Conservation (phyloP, 164 flowering plant genomes). For the Sextonia rubra region DNA sequence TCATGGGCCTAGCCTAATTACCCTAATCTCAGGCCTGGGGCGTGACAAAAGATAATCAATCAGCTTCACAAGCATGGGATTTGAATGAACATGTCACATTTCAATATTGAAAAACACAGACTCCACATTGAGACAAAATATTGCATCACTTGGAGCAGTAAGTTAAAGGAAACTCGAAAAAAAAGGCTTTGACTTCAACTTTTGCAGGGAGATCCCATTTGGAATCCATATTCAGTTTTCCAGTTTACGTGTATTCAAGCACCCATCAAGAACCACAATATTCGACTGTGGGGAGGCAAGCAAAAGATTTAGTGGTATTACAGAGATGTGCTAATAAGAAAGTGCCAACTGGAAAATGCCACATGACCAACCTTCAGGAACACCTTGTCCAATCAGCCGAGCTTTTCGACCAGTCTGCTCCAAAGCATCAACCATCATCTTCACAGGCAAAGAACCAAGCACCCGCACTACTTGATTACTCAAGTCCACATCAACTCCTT, state of each 20-base stretch:
- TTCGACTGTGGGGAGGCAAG: neutral
- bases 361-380: conserved; percentile 60
- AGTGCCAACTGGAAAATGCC: neutral
- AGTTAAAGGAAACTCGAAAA: neutral
- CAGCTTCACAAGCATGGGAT: too few relatives aligned
- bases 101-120: neutral
- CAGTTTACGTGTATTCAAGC: neutral
- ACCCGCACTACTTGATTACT: conserved; percentile 78
- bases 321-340: neutral
- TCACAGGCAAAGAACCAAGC: conserved; percentile 70
- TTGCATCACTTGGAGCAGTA: neutral
- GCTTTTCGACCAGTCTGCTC: conserved; percentile 87
- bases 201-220: neutral
- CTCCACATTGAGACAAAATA: neutral
- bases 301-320: neutral
- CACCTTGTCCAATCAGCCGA: conserved; percentile 84
- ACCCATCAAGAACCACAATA: neutral
- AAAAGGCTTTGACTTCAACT: neutral
- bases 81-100: neutral
- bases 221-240: neutral
- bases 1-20: too few relatives aligned
- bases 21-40: too few relatives aligned
- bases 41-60: too few relatives aligned
- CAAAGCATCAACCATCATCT: conserved; percentile 67
- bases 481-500: conserved; percentile 75